Conservation (phyloP, 2,329 filamentous ascomycete species). For the Aspergillus clavatus region DNA sequence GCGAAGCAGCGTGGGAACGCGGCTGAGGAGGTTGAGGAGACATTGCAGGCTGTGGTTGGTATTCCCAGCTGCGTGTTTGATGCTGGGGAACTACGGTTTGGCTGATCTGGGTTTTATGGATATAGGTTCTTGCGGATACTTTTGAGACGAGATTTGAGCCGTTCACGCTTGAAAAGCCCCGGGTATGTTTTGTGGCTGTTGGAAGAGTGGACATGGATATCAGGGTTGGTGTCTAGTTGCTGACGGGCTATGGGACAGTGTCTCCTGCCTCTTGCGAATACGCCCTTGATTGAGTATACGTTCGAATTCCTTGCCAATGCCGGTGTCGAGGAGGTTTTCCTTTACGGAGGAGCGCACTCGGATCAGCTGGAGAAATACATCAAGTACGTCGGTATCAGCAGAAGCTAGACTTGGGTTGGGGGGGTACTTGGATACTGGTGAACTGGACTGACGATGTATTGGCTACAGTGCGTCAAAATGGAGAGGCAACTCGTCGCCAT, state of each 20-base stretch:
- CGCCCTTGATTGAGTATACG: conserved; percentile 93
- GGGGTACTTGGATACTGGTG: too few relatives aligned
- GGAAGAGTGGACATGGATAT: conserved; percentile 1
- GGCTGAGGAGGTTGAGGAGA: conserved; percentile 58
- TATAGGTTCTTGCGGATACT: conserved; percentile 81
- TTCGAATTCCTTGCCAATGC: conserved; percentile 94
- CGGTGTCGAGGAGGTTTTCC: conserved; percentile 86
- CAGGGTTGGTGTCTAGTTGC: too few relatives aligned
- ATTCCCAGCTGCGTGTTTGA: neutral
- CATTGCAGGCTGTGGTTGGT: conserved; percentile 59
- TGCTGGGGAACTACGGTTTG: neutral
- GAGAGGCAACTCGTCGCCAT: conserved; percentile 68
- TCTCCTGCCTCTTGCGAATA: conserved; percentile 87
- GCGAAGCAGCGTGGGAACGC: conserved; percentile 33
- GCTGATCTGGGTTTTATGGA: too few relatives aligned
- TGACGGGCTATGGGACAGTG: conserved; percentile 54
- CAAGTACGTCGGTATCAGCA: conserved; percentile 40
- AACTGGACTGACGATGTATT: conserved; percentile 5
- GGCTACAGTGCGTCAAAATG: conserved; percentile 62
- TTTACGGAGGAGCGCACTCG: conserved; percentile 85
- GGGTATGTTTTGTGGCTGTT: conserved; percentile 54
- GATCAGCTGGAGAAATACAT: conserved; percentile 86
- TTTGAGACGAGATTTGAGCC: conserved; percentile 90
- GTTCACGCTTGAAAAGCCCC: conserved; percentile 80
- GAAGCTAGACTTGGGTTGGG: too few relatives aligned